These are phyloP conservation scores for Phytophthora ramorum DNA, from an alignment of 352 stramenopile species.

Conservation along the genomic window DNA sequence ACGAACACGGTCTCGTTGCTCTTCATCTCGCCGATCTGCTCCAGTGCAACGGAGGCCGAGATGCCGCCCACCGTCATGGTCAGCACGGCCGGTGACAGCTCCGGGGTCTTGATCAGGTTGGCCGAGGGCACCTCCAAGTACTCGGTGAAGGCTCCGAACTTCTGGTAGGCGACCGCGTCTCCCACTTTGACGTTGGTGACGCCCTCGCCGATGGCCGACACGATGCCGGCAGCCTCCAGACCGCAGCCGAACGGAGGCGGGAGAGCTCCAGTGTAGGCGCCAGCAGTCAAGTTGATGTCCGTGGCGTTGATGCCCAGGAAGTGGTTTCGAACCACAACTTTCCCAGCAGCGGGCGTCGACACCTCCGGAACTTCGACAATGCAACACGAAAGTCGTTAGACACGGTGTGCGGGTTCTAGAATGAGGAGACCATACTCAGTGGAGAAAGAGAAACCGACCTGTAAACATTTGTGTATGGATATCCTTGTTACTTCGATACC, in stretches of 20 bases:
- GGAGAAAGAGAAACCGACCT: constrained; percentile 1
- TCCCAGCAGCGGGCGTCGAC: constrained; percentile 16
- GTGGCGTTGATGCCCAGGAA: constrained; percentile 60
- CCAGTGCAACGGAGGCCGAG: constrained; percentile 29
- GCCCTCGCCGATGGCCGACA: constrained; percentile 44
- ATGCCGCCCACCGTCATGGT: constrained; percentile 35
- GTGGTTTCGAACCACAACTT: constrained; percentile 37
- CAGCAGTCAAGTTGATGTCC: constrained; percentile 56
- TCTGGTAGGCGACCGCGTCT: constrained; percentile 50
- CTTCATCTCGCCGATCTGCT: constrained; percentile 36
- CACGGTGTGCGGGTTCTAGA: constrained; percentile 47
- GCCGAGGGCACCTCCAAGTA: constrained; percentile 24
- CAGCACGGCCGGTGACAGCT: constrained; percentile 20
- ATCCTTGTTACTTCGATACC: no score
- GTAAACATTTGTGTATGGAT: no score
- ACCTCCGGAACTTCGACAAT: constrained; percentile 34
- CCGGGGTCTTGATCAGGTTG: constrained; percentile 31
- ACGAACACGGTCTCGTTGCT: constrained; percentile 32
- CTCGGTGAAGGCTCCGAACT: constrained; percentile 30
- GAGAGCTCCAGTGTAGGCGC: constrained; percentile 34
- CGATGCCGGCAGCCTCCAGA: constrained; percentile 49
- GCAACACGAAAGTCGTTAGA: constrained; percentile 45
- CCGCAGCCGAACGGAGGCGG: constrained; percentile 60
- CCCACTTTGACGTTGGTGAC: constrained; percentile 53
- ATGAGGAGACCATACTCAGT: no score